phyloP scores from a whole-genome alignment of 2,329 filamentous ascomycete species.

The Chaetomium globosum region DNA sequence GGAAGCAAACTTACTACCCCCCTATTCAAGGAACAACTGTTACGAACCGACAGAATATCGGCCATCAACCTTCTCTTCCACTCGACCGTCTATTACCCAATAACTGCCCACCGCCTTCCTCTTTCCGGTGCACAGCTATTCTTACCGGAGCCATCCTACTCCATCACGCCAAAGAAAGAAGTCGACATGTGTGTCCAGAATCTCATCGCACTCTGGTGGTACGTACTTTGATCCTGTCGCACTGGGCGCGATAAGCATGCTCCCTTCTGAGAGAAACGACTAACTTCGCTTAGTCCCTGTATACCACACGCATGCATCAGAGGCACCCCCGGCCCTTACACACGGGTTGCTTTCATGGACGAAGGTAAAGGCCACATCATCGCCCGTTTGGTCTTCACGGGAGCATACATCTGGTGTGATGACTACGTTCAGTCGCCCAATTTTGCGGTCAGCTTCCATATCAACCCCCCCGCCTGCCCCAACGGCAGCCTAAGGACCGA shows the following conservation, averaged over 20 bases:
- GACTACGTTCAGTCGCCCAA: neutral
- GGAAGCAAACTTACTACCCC: neutral
- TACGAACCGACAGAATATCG: neutral
- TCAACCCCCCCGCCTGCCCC: neutral
- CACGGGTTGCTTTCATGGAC: neutral
- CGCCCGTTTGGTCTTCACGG: neutral
- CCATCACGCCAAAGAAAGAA: neutral
- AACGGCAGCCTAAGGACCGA: neutral
- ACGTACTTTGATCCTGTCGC: neutral
- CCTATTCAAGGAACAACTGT: no score
- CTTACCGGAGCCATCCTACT: neutral
- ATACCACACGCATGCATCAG: neutral
- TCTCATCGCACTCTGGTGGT: neutral
- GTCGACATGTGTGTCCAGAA: neutral
- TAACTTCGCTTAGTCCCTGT: neutral
- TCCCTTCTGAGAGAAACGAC: neutral
- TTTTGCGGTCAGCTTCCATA: neutral
- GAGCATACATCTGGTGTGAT: neutral
- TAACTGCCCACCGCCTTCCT: neutral
- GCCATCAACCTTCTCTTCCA: no score
- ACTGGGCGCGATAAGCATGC: neutral
- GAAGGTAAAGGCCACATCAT: neutral
- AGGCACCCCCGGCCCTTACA: neutral
- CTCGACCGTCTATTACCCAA: neutral
- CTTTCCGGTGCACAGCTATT: neutral